Evolutionary conservation across 768 basidiomycete species (phyloP).

Genomic region (Dendrothele bispora): DNA sequence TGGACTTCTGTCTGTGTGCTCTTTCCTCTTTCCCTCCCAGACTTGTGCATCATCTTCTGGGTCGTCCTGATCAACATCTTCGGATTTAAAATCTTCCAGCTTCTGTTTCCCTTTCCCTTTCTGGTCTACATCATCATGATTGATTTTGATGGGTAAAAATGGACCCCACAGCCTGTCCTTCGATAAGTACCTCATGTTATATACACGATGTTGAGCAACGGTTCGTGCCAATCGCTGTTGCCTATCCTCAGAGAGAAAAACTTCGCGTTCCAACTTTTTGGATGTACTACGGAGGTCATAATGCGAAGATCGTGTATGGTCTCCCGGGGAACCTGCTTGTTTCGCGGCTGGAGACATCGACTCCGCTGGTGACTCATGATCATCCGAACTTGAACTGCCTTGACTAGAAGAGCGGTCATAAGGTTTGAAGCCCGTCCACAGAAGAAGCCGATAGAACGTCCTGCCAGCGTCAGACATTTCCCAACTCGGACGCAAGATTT

Average conservation of each 20-base stretch:
- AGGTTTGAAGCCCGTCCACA: neutral
- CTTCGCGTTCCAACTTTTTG: neutral
- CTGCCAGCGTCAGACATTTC: constrained; percentile 3
- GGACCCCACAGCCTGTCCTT: constrained; percentile 1
- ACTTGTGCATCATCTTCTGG: too few species aligned
- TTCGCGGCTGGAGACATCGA: too few species aligned
- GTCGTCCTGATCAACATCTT: too few species aligned
- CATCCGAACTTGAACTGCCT: neutral
- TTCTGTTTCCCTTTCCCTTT: constrained; percentile 10
- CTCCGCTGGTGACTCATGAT: neutral
- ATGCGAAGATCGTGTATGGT: too few species aligned
- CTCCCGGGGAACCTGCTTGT: too few species aligned
- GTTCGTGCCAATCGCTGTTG: constrained; percentile 1
- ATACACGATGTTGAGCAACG: constrained; percentile 4
- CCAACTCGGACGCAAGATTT: constrained; percentile 7
- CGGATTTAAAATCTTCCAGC: too few species aligned
- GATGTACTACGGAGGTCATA: constrained; percentile 3
- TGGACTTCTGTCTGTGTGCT: too few species aligned
- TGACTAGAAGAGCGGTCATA: neutral
- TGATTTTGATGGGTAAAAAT: constrained; percentile 6
- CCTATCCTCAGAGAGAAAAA: neutral
- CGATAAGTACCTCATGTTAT: constrained; percentile 2
- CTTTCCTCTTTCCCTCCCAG: too few species aligned
- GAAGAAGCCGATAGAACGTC: constrained; percentile 3
- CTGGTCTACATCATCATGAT: neutral